Conservation (phyloP, 139 green algal genomes). For the Nannochloris sp. region DNA sequence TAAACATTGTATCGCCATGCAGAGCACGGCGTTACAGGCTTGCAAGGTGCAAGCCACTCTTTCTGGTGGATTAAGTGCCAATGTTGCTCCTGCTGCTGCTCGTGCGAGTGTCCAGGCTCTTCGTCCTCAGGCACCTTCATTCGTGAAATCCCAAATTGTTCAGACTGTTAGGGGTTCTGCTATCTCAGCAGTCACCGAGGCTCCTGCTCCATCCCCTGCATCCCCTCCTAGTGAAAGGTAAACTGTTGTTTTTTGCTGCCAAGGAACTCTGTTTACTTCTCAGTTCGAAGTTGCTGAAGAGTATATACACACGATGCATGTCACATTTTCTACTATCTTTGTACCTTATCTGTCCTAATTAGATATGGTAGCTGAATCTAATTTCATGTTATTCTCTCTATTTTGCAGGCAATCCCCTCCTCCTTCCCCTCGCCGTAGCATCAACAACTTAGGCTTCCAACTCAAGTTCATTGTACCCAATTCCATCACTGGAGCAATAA, state of each 20-base stretch:
- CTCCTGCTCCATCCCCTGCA: neutral
- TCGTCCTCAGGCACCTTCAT: neutral
- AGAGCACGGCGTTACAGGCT: no score
- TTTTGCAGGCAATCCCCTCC: neutral
- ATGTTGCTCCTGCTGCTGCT: neutral
- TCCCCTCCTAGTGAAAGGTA: neutral
- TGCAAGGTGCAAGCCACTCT: no score
- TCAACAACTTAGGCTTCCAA: slow-evolving; percentile 19
- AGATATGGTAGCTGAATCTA: no score
- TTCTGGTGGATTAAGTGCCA: neutral
- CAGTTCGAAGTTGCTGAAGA: no score
- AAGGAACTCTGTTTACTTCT: no score
- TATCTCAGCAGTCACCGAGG: neutral
- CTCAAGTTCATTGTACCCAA: slow-evolving; percentile 29
- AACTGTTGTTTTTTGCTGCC: neutral
- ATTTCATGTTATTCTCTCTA: neutral
- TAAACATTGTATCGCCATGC: no score
- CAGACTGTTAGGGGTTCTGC: neutral
- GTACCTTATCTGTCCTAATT: no score
- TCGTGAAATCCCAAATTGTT: neutral
- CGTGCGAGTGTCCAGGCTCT: neutral
- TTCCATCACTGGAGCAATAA: slow-evolving; percentile 13
- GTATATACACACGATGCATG: no score
- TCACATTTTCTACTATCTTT: no score
- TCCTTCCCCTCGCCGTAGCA: neutral